A percentile compares a stretch with the other conserved stretches of the same genome.
Conservation (phyloP, 345 rosid species). For the Turnera subulata region DNA sequence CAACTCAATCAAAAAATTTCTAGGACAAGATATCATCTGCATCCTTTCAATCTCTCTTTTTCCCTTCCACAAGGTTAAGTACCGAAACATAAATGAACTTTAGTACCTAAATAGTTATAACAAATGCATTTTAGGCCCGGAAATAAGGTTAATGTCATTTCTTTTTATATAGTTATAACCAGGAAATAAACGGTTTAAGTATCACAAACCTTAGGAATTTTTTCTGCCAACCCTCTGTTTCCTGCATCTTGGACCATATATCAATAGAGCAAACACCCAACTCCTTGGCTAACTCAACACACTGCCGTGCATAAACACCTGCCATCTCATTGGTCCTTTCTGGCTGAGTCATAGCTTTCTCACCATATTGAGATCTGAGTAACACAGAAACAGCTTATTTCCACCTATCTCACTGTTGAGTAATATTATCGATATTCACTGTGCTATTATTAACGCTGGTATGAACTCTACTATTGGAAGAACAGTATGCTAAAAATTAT, state of each 20-base stretch:
- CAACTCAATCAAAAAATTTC: neutral
- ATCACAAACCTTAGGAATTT: constrained; percentile 60
- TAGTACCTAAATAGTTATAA: neutral
- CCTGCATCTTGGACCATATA: constrained; percentile 91
- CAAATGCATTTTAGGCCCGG: neutral
- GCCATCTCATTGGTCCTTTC: constrained; percentile 77
- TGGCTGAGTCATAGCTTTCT: constrained; percentile 59
- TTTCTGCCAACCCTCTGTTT: constrained; percentile 75
- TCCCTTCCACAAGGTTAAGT: neutral
- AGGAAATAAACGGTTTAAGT: neutral
- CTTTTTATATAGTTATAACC: neutral
- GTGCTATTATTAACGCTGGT: no score
- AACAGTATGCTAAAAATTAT: no score
- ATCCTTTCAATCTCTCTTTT: neutral
- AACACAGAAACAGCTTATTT: constrained; percentile 9
- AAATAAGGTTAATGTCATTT: no score
- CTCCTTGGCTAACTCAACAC: constrained; percentile 64
- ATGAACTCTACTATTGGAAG: no score
- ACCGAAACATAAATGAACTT: neutral
- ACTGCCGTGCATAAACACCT: constrained; percentile 65
- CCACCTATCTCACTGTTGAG: no score
- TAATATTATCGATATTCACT: no score
- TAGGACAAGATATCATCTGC: neutral
- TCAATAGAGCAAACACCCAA: constrained; percentile 49
- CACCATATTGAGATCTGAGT: constrained; percentile 64